Base-by-base conservation (phyloP, 805 yeast species). In the Metschnikowia lochheadii region DNA sequence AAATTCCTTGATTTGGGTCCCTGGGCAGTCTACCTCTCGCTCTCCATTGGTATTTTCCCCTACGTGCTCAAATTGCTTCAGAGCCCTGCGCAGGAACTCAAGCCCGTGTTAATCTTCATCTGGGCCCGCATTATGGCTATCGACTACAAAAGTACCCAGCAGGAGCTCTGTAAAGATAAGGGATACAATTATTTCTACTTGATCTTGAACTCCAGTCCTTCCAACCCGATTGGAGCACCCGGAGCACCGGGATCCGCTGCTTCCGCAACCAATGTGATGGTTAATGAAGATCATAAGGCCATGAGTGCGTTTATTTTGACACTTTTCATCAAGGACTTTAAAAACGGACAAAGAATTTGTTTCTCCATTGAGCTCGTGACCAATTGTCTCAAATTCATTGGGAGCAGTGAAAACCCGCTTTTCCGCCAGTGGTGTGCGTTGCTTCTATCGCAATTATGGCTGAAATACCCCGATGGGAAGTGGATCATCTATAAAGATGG, bases 71-170 rank as follows among this genome's bases (percentile, higher is more conserved):
- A 91, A 60, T 76, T 94, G 20, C 70, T 94, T 33, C 98, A 92
- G 64, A 85, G 95, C 52, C 98, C 98, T 0, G 97, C 98, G 0
- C 95, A 89, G 26, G 98, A 94, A 62, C 74, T 94, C 52, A 90
- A 90, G 61, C 98, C 98, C 0, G 96, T 92, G 3, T 70, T 94
- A 50, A 94, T 94, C 1, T 94, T 92, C 61, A 94, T 94, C 49
- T 94, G 99, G 99, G 96, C 98, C 0, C 77, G 98, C 57, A 89
- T 94, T 20, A 89, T 94, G 94, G 91, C 97, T 2, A 95, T 94
- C 21, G 98, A 92, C 67, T 85, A 87, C 64, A 80, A 82, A 56
- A 85, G 87, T 61, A 89, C 96, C 3, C 99, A 94, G 65, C 90
- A 85, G 55, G 99, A 94, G 62, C 77, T 94, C 31, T 80, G 94